A percentile compares a stretch with the other conserved stretches of the same genome.
Conservation (phyloP, 2,329 filamentous ascomycete species). For the Arthrocladium fulminans region DNA sequence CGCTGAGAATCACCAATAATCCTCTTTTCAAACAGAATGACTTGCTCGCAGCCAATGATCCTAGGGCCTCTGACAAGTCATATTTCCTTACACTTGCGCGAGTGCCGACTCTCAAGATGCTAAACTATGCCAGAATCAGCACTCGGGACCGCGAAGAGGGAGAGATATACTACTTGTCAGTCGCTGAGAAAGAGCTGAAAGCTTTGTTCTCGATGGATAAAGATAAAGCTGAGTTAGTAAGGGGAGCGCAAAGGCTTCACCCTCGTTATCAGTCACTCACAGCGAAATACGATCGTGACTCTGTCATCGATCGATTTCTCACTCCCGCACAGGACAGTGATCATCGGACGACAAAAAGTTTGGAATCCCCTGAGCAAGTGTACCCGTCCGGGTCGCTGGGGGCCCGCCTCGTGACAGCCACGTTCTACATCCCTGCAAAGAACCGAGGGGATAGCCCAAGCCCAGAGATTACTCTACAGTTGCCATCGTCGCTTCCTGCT, state of each 20-base stretch:
- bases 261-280: conserved; percentile 68
- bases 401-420: conserved; percentile 58
- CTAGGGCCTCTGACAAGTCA: conserved; percentile 13
- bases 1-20: conserved; percentile 75
- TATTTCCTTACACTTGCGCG: conserved; percentile 23
- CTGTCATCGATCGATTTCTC: conserved; percentile 17
- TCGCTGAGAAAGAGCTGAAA: conserved; percentile 69
- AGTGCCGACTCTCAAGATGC: conserved; percentile 31
- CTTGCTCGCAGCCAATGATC: not conserved
- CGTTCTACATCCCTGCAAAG: conserved; percentile 45
- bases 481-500: conserved; percentile 50
- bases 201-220: conserved; percentile 28
- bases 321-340: conserved; percentile 52
- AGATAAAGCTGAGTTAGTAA: conserved; percentile 34
- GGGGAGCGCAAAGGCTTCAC: conserved; percentile 46
- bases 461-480: not conserved
- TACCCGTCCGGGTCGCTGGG: conserved; percentile 74
- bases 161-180: conserved; percentile 84
- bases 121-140: conserved; percentile 53
- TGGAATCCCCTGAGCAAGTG: conserved; percentile 10
- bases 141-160: conserved; percentile 71
- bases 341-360: conserved; percentile 29
- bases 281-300: conserved; percentile 56
- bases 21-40: conserved; percentile 58
- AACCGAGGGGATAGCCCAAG: conserved; percentile 12